phyloP scores from a whole-genome alignment of 75 land plant genomes.

The Chamaecyparis obtusa region DNA sequence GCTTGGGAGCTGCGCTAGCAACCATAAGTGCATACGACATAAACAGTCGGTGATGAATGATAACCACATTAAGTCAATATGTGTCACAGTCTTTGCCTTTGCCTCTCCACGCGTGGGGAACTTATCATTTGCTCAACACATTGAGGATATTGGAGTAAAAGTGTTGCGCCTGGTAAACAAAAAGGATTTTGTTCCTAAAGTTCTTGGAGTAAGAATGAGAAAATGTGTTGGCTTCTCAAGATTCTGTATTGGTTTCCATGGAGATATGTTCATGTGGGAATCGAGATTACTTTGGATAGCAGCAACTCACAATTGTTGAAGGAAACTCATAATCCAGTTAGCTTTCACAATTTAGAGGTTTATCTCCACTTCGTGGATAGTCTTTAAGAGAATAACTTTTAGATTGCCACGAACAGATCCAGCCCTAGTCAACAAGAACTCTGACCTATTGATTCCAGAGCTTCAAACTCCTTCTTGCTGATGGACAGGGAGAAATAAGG shows the following conservation, averaged over 20 bases:
- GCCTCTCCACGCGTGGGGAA: slow-evolving; percentile 65
- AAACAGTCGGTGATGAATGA: neutral
- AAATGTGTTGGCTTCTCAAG: neutral
- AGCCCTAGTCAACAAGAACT: too few species aligned
- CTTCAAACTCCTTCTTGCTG: too few species aligned
- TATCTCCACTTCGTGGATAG: neutral
- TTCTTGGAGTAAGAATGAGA: neutral
- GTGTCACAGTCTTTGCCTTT: slow-evolving; percentile 50
- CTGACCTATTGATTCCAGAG: too few species aligned
- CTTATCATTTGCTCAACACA: slow-evolving; percentile 24
- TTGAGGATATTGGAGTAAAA: neutral
- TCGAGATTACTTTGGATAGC: neutral
- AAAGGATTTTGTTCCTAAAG: too few species aligned
- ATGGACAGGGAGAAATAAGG: too few species aligned
- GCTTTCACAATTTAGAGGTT: too few species aligned
- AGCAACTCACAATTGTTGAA: too few species aligned
- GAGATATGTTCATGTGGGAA: neutral
- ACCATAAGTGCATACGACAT: neutral
- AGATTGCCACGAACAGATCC: too few species aligned
- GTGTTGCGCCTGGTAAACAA: neutral
- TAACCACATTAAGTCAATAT: neutral
- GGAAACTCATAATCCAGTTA: too few species aligned
- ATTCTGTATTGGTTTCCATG: neutral
- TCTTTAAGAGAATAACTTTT: too few species aligned
- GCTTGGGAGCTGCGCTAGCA: neutral